Percentiles rank a stretch among this genome's conserved stretches.
Evolutionary conservation across 2,329 filamentous ascomycete species (phyloP).

Genomic region (Aspergillus unguis): DNA sequence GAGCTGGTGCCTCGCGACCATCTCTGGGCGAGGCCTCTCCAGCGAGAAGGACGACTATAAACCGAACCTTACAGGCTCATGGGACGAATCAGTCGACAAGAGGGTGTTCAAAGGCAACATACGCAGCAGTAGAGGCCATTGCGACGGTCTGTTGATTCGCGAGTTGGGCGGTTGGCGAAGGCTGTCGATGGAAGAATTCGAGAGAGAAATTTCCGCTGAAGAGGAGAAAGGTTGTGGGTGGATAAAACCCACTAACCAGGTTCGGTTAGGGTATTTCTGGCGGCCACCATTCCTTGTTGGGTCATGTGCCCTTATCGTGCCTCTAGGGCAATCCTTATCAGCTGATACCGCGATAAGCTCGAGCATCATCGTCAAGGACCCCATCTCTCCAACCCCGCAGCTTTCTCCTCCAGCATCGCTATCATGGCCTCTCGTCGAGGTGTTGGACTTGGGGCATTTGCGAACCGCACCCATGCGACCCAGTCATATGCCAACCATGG

Average conservation of each 20-base stretch:
- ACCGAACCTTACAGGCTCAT: constrained; percentile 53
- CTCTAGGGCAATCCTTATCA: constrained; percentile 24
- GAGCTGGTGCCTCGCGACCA: constrained; percentile 64
- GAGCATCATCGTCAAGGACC: not conserved
- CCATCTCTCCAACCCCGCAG: not conserved
- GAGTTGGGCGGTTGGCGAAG: constrained; percentile 37
- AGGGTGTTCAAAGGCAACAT: constrained; percentile 43
- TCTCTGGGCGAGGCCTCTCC: constrained; percentile 50
- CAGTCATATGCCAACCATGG: constrained; percentile 91
- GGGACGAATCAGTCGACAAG: constrained; percentile 34
- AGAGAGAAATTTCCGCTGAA: constrained; percentile 18
- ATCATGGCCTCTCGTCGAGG: constrained; percentile 54
- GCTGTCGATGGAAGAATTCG: constrained; percentile 33
- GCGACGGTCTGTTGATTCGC: constrained; percentile 48
- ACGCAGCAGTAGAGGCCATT: constrained; percentile 64
- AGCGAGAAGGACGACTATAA: constrained; percentile 84
- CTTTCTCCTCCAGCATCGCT: not conserved
- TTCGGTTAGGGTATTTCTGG: constrained; percentile 3
- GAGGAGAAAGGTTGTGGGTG: constrained; percentile 32
- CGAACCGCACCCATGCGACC: constrained; percentile 76
- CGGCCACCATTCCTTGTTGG: not conserved
- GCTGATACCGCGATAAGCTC: constrained; percentile 18
- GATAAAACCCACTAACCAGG: constrained; percentile 21
- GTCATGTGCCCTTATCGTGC: constrained; percentile 23
- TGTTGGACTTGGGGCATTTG: constrained; percentile 86